These are phyloP conservation scores for Hippophae rhamnoides DNA, from an alignment of 306 rosid species.

Conservation along the genomic window DNA sequence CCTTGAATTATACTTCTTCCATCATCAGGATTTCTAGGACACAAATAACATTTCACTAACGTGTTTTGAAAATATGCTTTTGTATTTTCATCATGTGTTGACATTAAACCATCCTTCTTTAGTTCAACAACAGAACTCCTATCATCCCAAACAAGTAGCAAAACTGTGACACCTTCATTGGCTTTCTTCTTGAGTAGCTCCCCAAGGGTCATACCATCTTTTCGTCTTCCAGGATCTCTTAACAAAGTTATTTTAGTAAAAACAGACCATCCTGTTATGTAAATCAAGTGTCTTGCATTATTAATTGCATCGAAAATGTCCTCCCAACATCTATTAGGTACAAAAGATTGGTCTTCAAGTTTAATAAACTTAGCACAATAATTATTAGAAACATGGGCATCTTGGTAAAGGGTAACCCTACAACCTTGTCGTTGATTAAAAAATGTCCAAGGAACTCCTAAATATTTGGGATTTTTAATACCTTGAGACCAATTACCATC, in stretches of 20 bases:
- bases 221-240: slow-evolving; percentile 26
- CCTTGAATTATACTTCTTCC: slow-evolving; percentile 61
- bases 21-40: slow-evolving; percentile 60
- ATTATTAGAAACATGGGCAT: slow-evolving; percentile 42
- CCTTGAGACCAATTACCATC: slow-evolving; percentile 47
- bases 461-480: slow-evolving; percentile 25
- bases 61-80: slow-evolving; percentile 46
- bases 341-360: slow-evolving; percentile 12
- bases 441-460: slow-evolving; percentile 55
- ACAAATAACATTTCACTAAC: slow-evolving; percentile 47
- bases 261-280: slow-evolving; percentile 81
- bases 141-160: slow-evolving; percentile 83
- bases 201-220: slow-evolving; percentile 39
- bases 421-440: slow-evolving; percentile 61
- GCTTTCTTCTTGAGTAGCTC: slow-evolving; percentile 66
- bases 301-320: slow-evolving; percentile 53
- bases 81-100: slow-evolving; percentile 66
- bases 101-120: slow-evolving; percentile 73
- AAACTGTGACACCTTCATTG: slow-evolving; percentile 57
- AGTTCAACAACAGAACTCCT: slow-evolving; percentile 45
- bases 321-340: slow-evolving; percentile 62
- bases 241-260: slow-evolving; percentile 40
- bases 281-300: slow-evolving; percentile 47
- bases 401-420: slow-evolving; percentile 64
- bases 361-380: slow-evolving; percentile 10